Conservation (phyloP, 169 alveolate genomes). For the Plasmodium vinckei region DNA sequence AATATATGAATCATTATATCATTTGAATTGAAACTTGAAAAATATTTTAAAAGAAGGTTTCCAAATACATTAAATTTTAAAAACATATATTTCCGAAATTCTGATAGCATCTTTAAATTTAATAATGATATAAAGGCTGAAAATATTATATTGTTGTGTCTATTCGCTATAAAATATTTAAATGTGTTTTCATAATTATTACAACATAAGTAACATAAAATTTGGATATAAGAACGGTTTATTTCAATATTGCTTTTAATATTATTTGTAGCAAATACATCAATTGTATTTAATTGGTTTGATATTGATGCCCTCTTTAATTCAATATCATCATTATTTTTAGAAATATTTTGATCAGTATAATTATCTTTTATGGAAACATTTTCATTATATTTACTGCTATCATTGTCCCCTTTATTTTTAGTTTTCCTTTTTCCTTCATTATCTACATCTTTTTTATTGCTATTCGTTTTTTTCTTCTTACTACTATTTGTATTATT, state of each 20-base stretch:
- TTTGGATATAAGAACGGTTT: slow-evolving; percentile 14
- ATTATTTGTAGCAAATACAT: slow-evolving; percentile 1
- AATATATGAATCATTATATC: slow-evolving; percentile 6
- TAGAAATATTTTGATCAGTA: too few species aligned
- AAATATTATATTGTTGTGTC: slow-evolving; percentile 25
- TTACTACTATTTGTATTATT: neutral
- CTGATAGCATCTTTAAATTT: slow-evolving; percentile 1
- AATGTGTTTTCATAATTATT: slow-evolving; percentile 39
- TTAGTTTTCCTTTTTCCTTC: neutral
- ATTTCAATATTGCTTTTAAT: slow-evolving; percentile 2
- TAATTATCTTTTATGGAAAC: too few species aligned
- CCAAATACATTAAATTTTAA: slow-evolving; percentile 4
- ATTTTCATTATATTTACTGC: neutral
- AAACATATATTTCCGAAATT: slow-evolving; percentile 38
- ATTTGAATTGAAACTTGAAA: slow-evolving; percentile 13
- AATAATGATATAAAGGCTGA: slow-evolving; percentile 28
- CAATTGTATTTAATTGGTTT: slow-evolving; percentile 4
- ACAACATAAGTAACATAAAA: slow-evolving; percentile 31
- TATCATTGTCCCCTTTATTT: neutral
- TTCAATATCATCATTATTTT: too few species aligned
- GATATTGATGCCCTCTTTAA: neutral
- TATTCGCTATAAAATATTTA: slow-evolving; percentile 20
- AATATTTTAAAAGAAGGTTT: slow-evolving; percentile 37
- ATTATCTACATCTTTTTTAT: neutral
- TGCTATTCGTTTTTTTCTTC: neutral